Conservation (phyloP, 164 flowering plant species). For the Buxus sempervirens region DNA sequence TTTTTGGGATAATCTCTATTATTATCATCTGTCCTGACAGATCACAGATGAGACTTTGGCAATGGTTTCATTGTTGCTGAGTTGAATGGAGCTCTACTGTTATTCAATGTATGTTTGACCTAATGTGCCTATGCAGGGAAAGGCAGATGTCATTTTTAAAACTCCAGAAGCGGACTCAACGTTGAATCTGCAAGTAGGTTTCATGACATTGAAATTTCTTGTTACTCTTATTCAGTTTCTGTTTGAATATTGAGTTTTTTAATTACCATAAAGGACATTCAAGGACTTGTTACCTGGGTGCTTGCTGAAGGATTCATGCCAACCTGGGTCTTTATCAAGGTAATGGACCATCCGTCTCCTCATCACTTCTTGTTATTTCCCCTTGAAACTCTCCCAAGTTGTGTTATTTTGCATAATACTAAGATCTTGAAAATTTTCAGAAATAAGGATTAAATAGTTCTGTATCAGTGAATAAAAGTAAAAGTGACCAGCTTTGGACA, state of each 20-base stretch:
- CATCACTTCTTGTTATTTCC: background rate
- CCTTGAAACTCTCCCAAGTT: background rate
- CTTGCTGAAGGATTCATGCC: constrained; percentile 96
- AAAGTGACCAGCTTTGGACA: too few species aligned
- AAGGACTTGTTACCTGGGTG: constrained; percentile 96
- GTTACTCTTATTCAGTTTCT: background rate
- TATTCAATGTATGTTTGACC: background rate
- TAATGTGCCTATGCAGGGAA: constrained; percentile 44
- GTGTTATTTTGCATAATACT: background rate
- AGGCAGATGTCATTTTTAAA: constrained; percentile 65
- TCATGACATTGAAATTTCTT: background rate
- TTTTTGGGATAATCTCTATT: too few species aligned
- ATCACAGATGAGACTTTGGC: background rate
- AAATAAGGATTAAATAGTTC: too few species aligned
- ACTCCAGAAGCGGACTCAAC: constrained; percentile 56
- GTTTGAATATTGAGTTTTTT: constrained; percentile 1
- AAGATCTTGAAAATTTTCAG: background rate
- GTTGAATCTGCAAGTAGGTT: constrained; percentile 63
- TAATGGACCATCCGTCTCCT: constrained; percentile 22
- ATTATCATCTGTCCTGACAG: background rate
- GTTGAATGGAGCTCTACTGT: background rate
- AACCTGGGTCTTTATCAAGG: constrained; percentile 90
- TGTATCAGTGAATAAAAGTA: too few species aligned
- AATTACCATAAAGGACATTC: constrained; percentile 67
- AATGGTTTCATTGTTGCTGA: too few species aligned